Evolutionary conservation across 768 basidiomycete species (phyloP).

Genomic region (Mycena belliarum): DNA sequence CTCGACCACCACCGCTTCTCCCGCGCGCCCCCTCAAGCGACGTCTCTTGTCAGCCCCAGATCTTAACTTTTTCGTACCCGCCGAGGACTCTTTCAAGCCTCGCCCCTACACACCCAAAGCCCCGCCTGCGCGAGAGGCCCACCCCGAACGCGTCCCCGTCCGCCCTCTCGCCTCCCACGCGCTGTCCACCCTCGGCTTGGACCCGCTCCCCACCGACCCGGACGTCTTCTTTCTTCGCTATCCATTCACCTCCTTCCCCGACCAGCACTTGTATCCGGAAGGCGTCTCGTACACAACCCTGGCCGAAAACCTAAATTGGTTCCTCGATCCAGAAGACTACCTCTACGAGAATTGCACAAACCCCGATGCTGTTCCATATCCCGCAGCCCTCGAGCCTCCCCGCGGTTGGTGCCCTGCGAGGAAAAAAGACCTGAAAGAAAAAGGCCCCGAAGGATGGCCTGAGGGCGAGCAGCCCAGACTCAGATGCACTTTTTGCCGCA

Average conservation of each 20-base stretch:
- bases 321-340: constrained; percentile 71
- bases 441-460: constrained; percentile 71
- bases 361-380: constrained; percentile 65
- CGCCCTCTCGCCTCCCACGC: constrained; percentile 44
- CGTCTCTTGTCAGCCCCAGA: constrained; percentile 47
- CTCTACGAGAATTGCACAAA: constrained; percentile 46
- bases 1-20: constrained; percentile 29
- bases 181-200: constrained; percentile 56
- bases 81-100: constrained; percentile 65
- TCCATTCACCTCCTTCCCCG: constrained; percentile 69
- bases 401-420: constrained; percentile 87
- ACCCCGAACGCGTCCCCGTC: constrained; percentile 30
- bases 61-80: constrained; percentile 62
- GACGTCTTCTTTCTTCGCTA: constrained; percentile 71
- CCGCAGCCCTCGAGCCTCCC: constrained; percentile 77
- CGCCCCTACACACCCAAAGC: constrained; percentile 58
- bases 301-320: constrained; percentile 81
- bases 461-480: constrained; percentile 80
- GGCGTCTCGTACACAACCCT: constrained; percentile 71
- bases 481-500: constrained; percentile 81
- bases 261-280: constrained; percentile 58
- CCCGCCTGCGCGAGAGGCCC: constrained; percentile 26
- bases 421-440: constrained; percentile 74
- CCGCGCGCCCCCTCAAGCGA: constrained; percentile 44
- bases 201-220: constrained; percentile 69